Percentiles rank a stretch among this genome's conserved stretches.
phyloP scores from a whole-genome alignment of 2,329 filamentous ascomycete genomes.

The Graphilbum ipis-grandicollis region DNA sequence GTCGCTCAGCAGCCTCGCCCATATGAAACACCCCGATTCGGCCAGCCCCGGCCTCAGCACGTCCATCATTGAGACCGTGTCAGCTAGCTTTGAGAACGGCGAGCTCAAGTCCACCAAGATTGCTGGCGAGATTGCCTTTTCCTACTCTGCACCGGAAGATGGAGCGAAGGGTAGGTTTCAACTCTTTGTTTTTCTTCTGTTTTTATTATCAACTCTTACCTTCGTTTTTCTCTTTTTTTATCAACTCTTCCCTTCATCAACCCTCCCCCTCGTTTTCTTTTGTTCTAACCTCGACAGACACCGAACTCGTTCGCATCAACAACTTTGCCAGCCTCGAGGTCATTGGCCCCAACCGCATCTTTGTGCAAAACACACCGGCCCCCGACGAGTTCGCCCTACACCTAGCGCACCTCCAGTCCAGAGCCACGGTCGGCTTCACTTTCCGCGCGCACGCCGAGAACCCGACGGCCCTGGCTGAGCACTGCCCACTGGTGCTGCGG shows the following conservation, averaged over 20 bases:
- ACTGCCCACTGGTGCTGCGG: constrained; percentile 56
- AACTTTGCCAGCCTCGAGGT: constrained; percentile 80
- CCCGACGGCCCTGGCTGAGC: constrained; percentile 23
- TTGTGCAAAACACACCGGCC: constrained; percentile 51
- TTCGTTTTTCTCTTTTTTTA: too few species aligned
- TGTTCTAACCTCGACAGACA: too few species aligned
- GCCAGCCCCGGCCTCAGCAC: constrained; percentile 65
- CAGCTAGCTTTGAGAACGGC: constrained; percentile 63
- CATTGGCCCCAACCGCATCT: constrained; percentile 84
- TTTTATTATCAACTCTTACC: constrained; percentile 1
- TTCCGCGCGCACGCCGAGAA: constrained; percentile 70
- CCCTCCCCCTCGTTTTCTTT: too few species aligned
- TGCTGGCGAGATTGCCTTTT: constrained; percentile 76
- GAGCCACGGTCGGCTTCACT: constrained; percentile 72
- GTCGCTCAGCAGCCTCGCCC: constrained; percentile 51
- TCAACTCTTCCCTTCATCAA: too few species aligned
- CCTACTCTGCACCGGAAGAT: constrained; percentile 43
- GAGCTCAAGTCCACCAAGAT: constrained; percentile 54
- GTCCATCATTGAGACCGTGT: constrained; percentile 86
- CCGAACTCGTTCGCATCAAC: constrained; percentile 62
- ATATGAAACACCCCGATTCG: constrained; percentile 69
- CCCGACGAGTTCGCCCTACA: constrained; percentile 70
- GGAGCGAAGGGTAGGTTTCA: constrained; percentile 6
- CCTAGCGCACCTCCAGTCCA: constrained; percentile 49
- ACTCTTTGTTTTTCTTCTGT: not conserved